Conservation (phyloP, 2,329 filamentous ascomycete species). For the Hansfordia pulvinata region DNA sequence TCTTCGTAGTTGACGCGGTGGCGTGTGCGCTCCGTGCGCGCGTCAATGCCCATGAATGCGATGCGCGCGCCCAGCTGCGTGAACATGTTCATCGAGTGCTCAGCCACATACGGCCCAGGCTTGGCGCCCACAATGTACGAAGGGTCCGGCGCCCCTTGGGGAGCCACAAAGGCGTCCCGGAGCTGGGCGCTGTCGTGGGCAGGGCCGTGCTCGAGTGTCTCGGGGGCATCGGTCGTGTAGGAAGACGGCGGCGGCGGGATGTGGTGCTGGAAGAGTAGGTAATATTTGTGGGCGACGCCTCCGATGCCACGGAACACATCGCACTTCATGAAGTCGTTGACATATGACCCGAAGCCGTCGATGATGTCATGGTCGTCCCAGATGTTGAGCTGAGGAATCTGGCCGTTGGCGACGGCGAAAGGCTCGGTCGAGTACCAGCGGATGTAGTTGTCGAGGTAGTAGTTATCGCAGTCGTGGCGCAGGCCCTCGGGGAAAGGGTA, state of each 20-base stretch:
- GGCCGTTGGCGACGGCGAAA: conserved; percentile 74
- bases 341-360: conserved; percentile 87
- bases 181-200: conserved; percentile 59
- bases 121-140: conserved; percentile 69
- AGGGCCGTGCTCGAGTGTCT: conserved; percentile 47
- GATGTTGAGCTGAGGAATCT: conserved; percentile 92
- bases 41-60: conserved; percentile 80
- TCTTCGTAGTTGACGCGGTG: conserved; percentile 92
- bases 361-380: conserved; percentile 98
- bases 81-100: conserved; percentile 79
- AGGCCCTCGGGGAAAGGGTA: conserved; percentile 67
- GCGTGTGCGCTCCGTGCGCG: conserved; percentile 84
- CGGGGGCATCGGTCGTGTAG: conserved; percentile 54
- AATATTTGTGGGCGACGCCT: conserved; percentile 91
- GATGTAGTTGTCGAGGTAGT: conserved; percentile 86
- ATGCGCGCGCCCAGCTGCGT: conserved; percentile 71
- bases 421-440: conserved; percentile 70
- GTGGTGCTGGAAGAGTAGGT: conserved; percentile 95
- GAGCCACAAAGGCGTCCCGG: conserved; percentile 58
- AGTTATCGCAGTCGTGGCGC: conserved; percentile 73
- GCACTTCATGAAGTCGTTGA: conserved; percentile 85
- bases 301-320: conserved; percentile 87
- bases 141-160: conserved; percentile 34
- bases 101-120: conserved; percentile 78
- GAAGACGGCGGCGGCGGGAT: conserved; percentile 73